Evolutionary conservation across 257 asterid species (phyloP).

Genomic region (Galeopsis tetrahit): DNA sequence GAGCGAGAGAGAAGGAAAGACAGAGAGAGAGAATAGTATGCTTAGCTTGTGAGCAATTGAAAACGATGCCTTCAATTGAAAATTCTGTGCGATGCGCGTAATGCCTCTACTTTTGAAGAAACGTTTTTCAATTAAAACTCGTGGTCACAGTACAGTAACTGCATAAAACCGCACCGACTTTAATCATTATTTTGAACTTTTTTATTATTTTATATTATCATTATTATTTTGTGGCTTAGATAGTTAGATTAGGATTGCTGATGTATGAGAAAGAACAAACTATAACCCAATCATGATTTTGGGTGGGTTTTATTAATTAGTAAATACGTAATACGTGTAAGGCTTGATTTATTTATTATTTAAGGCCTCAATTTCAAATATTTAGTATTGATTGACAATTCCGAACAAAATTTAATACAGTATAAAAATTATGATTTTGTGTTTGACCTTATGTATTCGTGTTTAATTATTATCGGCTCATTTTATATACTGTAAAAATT

Average conservation of each 20-base stretch:
- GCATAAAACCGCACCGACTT: conserved; percentile 35
- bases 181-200: conserved; percentile 19
- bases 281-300: neutral
- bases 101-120: neutral
- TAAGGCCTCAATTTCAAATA: no score
- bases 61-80: conserved; percentile 26
- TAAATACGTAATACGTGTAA: no score
- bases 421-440: no score
- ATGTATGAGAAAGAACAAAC: neutral
- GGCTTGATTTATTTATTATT: neutral
- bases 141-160: conserved; percentile 21
- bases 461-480: no score
- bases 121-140: conserved; percentile 30
- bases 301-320: neutral
- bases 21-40: neutral
- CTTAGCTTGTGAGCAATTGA: conserved; percentile 33
- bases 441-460: no score
- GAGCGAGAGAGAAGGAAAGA: conserved; percentile 15
- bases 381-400: no score
- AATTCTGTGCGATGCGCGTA: neutral
- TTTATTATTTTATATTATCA: neutral
- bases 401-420: no score
- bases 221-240: neutral
- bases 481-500: no score
- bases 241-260: neutral